Percentiles rank a stretch among this genome's conserved stretches.
phyloP scores from a whole-genome alignment of 2,329 filamentous ascomycete species.

The Talaromyces sp. region DNA sequence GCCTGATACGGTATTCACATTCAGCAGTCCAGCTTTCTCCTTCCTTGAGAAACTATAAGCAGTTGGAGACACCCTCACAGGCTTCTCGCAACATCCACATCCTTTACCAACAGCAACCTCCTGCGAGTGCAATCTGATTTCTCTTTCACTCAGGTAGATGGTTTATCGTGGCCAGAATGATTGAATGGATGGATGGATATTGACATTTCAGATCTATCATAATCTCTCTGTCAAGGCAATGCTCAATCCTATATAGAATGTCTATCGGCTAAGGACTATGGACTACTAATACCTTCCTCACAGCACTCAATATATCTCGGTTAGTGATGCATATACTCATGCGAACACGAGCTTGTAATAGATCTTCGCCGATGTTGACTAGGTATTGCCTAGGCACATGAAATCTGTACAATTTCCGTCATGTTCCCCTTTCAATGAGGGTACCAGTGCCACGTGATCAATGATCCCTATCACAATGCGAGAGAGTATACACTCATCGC shows the following conservation, averaged over 20 bases:
- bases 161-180: neutral
- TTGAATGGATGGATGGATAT: neutral
- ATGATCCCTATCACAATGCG: too few species aligned
- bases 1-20: neutral
- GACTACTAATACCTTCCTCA: too few species aligned
- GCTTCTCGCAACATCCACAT: neutral
- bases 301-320: too few species aligned
- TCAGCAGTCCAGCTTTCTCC: neutral
- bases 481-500: neutral
- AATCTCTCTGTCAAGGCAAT: neutral
- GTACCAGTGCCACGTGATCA: neutral
- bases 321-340: too few species aligned
- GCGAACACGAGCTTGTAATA: too few species aligned
- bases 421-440: neutral
- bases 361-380: too few species aligned
- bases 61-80: neutral
- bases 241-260: too few species aligned
- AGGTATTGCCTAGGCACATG: too few species aligned
- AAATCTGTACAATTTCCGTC: too few species aligned
- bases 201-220: neutral
- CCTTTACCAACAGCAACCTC: neutral
- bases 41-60: neutral
- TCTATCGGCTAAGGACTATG: too few species aligned
- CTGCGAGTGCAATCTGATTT: neutral
- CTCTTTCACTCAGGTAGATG: neutral